phyloP scores from a whole-genome alignment of 805 yeast genomes.

The Hanseniaspora osmophila region DNA sequence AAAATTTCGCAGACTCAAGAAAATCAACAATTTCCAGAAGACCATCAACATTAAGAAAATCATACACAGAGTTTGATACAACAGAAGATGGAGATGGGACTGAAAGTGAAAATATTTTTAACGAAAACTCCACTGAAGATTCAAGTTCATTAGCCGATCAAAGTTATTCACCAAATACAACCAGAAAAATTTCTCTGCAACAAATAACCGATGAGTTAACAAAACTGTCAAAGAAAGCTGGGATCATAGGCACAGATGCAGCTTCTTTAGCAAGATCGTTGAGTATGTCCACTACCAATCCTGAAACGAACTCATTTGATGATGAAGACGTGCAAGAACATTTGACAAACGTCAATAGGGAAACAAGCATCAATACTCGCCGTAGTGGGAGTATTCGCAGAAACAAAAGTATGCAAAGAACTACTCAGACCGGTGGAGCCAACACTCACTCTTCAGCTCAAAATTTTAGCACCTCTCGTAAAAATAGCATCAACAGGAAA shows the following conservation, averaged over 20 bases:
- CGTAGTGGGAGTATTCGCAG: neutral
- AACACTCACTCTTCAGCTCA: too few relatives aligned
- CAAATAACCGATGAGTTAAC: constrained; percentile 67
- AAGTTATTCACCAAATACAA: neutral
- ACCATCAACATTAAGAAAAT: constrained; percentile 21
- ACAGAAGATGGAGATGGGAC: constrained; percentile 11
- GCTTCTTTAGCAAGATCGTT: constrained; percentile 69
- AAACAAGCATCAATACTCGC: too few relatives aligned
- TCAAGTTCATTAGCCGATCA: constrained; percentile 1
- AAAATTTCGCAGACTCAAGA: constrained; percentile 17
- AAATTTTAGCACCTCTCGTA: too few relatives aligned
- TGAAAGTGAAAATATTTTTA: constrained; percentile 17
- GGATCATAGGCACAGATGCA: constrained; percentile 67
- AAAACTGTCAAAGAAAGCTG: constrained; percentile 60
- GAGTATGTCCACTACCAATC: constrained; percentile 41
- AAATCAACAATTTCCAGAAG: constrained; percentile 18
- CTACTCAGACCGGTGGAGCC: too few relatives aligned
- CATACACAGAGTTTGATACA: constrained; percentile 15
- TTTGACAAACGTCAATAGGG: neutral
- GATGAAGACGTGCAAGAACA: neutral
- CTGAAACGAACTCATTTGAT: neutral
- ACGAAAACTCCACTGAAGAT: constrained; percentile 8
- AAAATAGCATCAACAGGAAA: neutral
- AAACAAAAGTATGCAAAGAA: neutral
- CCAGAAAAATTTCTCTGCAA: constrained; percentile 39